Evolutionary conservation across 2,329 filamentous ascomycete genomes (phyloP), one percentile per base, ranked within the genome.

Genomic region (Fusarium hostae): DNA sequence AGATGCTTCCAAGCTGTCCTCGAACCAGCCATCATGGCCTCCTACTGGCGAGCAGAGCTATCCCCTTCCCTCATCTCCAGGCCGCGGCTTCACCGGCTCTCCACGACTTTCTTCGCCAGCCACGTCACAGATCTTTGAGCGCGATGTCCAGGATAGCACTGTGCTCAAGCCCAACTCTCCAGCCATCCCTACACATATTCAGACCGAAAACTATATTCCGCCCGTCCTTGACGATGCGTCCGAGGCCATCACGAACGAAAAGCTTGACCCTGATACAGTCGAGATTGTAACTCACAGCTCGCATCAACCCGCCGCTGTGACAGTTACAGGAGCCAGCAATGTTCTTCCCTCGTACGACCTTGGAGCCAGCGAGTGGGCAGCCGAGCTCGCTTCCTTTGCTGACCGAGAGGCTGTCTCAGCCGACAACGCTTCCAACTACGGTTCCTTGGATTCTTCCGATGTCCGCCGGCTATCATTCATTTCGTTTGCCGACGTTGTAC

Each of bases 401-500:
- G 84, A 85, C 62, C 82, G 81, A 51, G 85, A 79, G 52, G 76
- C 77, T 67, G 78, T 78, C 40, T 76, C 77, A 50, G 81, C 90
- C 44, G 92, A 95, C 72, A 86, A 86, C 30, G 89, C 89, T 3
- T 93, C 91, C 63, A 94, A 90, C 78, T 95, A 95, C 79, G 93
- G 91, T 35, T 90, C 91, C 48, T 84, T 95, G 68, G 94, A 97
- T 30, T 82, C 81, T 12, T 87, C 89, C 50, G 95, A 97, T 76
- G 89, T 97, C 22, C 91, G 94, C 48, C 90, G 95, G 26, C 83
- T 98, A 69, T 96, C 93, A 80, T 98, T 98, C 83, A 97, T 98
- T 79, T 97, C 94, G 11, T 98, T 98, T 81, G 95, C 95, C 68
- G 95, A 98, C 77, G 94, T 98, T 13, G 94, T 98, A 43, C 94